phyloP scores from a whole-genome alignment of 331 rosid species.

The Quercus phellos region DNA sequence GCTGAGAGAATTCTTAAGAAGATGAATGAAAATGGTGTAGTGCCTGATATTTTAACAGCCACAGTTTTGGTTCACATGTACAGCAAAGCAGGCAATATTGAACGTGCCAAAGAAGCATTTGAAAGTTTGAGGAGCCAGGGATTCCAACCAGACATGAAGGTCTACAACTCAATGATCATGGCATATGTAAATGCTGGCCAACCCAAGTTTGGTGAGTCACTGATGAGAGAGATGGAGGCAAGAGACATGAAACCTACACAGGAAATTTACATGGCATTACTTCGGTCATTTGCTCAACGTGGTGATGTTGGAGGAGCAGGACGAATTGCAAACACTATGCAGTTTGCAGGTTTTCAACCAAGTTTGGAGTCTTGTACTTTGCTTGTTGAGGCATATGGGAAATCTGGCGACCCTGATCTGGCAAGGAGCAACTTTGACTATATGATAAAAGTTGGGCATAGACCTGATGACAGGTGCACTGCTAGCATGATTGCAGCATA shows the following conservation, averaged over 20 bases:
- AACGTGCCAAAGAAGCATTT: constrained; percentile 56
- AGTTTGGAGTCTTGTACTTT: constrained; percentile 59
- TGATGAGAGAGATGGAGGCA: constrained; percentile 68
- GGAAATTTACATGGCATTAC: constrained; percentile 69
- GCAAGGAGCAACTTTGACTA: constrained; percentile 64
- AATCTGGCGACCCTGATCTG: constrained; percentile 39
- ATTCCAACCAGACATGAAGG: constrained; percentile 57
- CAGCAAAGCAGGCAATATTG: constrained; percentile 67
- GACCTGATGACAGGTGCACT: constrained; percentile 75
- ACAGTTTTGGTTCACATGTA: constrained; percentile 67
- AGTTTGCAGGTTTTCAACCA: constrained; percentile 48
- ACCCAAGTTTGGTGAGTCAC: constrained; percentile 35
- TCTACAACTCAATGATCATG: constrained; percentile 66
- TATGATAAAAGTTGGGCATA: constrained; percentile 53
- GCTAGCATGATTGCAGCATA: constrained; percentile 83
- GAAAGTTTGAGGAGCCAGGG: constrained; percentile 57
- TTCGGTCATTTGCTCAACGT: constrained; percentile 45
- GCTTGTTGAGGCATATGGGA: constrained; percentile 60
- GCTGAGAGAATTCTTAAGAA: constrained; percentile 68
- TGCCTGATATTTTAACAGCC: constrained; percentile 54
- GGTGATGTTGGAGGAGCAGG: constrained; percentile 43
- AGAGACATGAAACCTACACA: constrained; percentile 46
- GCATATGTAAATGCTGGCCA: constrained; percentile 60
- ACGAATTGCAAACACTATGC: constrained; percentile 52
- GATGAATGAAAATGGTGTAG: constrained; percentile 61